Evolutionary conservation across 1,139 yeast species (phyloP).

Genomic region (Lizanozyma gosingica): DNA sequence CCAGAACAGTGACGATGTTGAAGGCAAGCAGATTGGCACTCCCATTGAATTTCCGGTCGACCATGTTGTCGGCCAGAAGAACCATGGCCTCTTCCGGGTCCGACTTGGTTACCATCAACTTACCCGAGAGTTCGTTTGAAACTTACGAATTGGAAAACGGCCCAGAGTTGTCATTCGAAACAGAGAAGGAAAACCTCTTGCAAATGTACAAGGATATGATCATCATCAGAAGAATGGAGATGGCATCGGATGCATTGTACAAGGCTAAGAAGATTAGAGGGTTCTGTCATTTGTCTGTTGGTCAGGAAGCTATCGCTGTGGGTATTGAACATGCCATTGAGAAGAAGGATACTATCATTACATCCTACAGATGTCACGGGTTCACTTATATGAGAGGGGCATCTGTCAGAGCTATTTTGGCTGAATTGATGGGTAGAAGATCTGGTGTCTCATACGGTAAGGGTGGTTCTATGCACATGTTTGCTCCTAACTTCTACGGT

Average conservation of each 20-base stretch:
- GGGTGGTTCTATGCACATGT: constrained; percentile 99
- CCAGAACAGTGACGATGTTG: not conserved
- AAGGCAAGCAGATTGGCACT: not conserved
- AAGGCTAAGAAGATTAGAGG: constrained; percentile 98
- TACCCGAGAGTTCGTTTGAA: constrained; percentile 78
- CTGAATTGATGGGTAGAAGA: constrained; percentile 95
- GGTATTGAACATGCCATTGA: constrained; percentile 95
- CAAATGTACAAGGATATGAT: constrained; percentile 97
- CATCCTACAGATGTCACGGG: constrained; percentile 98
- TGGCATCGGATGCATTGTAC: constrained; percentile 97
- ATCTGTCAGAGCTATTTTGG: constrained; percentile 80
- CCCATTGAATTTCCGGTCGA: not conserved
- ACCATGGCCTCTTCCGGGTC: not conserved
- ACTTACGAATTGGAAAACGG: constrained; percentile 69
- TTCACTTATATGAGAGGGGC: constrained; percentile 96
- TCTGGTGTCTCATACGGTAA: constrained; percentile 93
- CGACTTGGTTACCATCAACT: constrained; percentile 34
- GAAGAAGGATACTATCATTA: constrained; percentile 77
- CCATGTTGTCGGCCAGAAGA: not conserved
- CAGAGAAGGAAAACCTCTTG: constrained; percentile 71
- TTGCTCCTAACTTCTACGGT: constrained; percentile 90
- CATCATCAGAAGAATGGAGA: constrained; percentile 92
- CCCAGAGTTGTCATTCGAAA: constrained; percentile 64
- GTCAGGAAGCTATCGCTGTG: constrained; percentile 98
- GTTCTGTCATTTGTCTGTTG: constrained; percentile 97